Conservation (phyloP, 1,139 yeast genomes). For the Arxiozyma bovina region DNA sequence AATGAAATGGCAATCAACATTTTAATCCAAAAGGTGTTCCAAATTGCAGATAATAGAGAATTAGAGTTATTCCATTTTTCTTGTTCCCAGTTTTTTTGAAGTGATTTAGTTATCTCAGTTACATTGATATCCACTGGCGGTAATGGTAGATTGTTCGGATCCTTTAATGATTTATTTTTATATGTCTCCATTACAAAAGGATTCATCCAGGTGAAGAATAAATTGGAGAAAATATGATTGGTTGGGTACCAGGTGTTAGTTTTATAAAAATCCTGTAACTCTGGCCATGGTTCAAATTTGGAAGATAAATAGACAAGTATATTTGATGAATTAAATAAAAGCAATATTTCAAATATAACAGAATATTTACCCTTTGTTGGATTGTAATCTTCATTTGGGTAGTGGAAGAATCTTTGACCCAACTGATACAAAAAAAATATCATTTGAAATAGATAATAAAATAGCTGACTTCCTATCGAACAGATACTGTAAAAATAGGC, state of each 20-base stretch:
- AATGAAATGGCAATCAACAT: conserved; percentile 38
- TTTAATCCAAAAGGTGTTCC: conserved; percentile 42
- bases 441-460: conserved; percentile 22
- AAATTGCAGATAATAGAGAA: conserved; percentile 37
- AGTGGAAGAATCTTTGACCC: conserved; percentile 19
- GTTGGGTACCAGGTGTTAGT: conserved; percentile 34
- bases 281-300: conserved; percentile 39
- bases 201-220: conserved; percentile 60
- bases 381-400: conserved; percentile 22
- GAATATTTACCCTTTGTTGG: conserved; percentile 25
- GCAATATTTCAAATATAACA: conserved; percentile 17
- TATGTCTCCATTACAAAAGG: conserved; percentile 43
- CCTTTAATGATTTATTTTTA: conserved; percentile 37
- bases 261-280: conserved; percentile 35
- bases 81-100: conserved; percentile 35
- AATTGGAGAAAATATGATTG: conserved; percentile 39
- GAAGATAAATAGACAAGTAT: conserved; percentile 36
- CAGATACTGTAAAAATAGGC: conserved; percentile 31
- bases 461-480: conserved; percentile 29
- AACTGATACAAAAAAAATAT: conserved; percentile 21
- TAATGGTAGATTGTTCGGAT: conserved; percentile 46
- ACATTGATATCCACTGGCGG: conserved; percentile 46
- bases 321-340: conserved; percentile 30
- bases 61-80: conserved; percentile 32
- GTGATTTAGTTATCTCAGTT: conserved; percentile 27